These are phyloP conservation scores for Verticillium alfalfae DNA, from an alignment of 2,329 filamentous ascomycete species.

Conservation along the genomic window DNA sequence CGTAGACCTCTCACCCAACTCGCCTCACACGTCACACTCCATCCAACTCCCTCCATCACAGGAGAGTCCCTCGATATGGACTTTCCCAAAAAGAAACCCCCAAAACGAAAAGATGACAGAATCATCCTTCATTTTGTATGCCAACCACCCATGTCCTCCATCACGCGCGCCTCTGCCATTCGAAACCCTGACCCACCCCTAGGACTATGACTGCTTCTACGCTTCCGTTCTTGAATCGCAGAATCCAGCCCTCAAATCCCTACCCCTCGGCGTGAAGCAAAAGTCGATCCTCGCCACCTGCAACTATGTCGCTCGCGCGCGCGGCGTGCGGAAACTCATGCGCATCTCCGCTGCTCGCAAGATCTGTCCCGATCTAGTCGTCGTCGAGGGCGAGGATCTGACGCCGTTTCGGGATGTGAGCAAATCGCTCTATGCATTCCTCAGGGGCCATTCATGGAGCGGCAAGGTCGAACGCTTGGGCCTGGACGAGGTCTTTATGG, in stretches of 20 bases:
- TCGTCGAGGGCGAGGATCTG: constrained; percentile 82
- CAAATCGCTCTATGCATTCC: constrained; percentile 70
- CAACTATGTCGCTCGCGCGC: constrained; percentile 83
- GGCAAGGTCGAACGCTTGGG: constrained; percentile 74
- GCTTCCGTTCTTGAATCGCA: constrained; percentile 83
- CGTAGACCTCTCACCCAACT: background rate
- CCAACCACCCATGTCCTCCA: constrained; percentile 2
- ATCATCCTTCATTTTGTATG: constrained; percentile 79
- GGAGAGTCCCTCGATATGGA: constrained; percentile 19
- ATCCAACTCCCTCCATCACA: background rate
- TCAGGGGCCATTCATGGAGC: constrained; percentile 73
- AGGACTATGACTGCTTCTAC: constrained; percentile 92
- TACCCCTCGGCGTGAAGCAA: constrained; percentile 81
- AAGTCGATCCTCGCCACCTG: constrained; percentile 91
- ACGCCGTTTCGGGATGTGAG: constrained; percentile 81
- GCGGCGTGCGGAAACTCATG: constrained; percentile 76
- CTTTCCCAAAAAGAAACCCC: constrained; percentile 20
- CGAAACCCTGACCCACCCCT: constrained; percentile 2
- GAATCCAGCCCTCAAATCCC: constrained; percentile 63
- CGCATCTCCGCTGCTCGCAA: constrained; percentile 75
- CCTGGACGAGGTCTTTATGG: constrained; percentile 74
- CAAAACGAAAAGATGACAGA: constrained; percentile 53
- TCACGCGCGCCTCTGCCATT: background rate
- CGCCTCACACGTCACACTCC: background rate
- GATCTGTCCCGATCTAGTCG: constrained; percentile 76